phyloP scores from a whole-genome alignment of 306 rosid genomes.

The Castanea crenata region DNA sequence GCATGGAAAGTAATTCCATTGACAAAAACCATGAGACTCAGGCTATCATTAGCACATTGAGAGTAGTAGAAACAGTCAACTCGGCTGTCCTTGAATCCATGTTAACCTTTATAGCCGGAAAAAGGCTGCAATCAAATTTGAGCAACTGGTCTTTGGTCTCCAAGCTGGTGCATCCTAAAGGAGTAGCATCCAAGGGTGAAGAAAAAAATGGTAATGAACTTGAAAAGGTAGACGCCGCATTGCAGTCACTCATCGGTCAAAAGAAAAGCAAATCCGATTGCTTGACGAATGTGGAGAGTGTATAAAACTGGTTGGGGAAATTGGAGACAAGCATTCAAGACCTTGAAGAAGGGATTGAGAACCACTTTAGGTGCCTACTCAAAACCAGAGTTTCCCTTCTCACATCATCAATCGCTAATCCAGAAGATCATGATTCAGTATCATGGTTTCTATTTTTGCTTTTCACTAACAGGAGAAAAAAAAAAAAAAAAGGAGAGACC shows the following conservation, averaged over 20 bases:
- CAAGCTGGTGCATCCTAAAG: slow-evolving; percentile 29
- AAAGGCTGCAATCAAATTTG: slow-evolving; percentile 23
- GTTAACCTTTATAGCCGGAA: slow-evolving; percentile 30
- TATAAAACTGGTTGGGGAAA: not conserved
- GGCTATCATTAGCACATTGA: slow-evolving; percentile 27
- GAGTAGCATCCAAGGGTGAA: slow-evolving; percentile 20
- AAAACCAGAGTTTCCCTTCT: slow-evolving; percentile 12
- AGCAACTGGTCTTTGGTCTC: slow-evolving; percentile 42
- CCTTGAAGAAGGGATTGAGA: slow-evolving; percentile 11
- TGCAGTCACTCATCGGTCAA: not conserved
- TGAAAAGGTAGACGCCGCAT: slow-evolving; percentile 10
- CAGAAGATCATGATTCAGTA: not conserved
- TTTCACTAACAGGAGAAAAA: not conserved
- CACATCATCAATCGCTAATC: slow-evolving; percentile 4
- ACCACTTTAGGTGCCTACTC: not conserved
- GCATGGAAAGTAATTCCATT: slow-evolving; percentile 13
- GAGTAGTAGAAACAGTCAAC: slow-evolving; percentile 32
- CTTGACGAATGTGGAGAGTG: not conserved
- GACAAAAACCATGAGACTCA: slow-evolving; percentile 19
- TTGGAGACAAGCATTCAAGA: slow-evolving; percentile 11
- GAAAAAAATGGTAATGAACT: slow-evolving; percentile 31
- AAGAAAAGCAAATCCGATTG: not conserved
- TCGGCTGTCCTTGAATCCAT: slow-evolving; percentile 38
- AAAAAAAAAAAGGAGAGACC: not conserved
- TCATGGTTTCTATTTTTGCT: not conserved